A percentile compares a stretch with the other conserved stretches of the same genome.
phyloP scores from a whole-genome alignment of 305 asterid species.

The Solanum hybrid region DNA sequence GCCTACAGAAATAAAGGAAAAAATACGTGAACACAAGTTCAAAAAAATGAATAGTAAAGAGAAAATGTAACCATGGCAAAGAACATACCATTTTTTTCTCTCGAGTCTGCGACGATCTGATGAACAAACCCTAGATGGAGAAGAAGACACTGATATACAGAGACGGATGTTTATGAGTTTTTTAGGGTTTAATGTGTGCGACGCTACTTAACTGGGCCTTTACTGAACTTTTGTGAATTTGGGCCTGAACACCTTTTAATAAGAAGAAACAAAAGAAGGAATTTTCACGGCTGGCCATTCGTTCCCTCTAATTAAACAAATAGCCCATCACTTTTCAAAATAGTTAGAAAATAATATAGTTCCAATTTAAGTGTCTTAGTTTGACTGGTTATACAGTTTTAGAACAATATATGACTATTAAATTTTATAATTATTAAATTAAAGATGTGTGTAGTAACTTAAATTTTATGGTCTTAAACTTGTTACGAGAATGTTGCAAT shows the following conservation, averaged over 20 bases:
- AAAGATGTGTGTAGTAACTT: too few species aligned
- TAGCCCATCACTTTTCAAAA: not conserved
- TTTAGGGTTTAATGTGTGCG: not conserved
- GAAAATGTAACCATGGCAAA: not conserved
- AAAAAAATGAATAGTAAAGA: not conserved
- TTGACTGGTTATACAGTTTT: too few species aligned
- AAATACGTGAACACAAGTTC: not conserved
- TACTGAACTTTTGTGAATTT: not conserved
- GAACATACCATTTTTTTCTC: not conserved
- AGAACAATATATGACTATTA: too few species aligned
- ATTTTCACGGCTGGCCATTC: too few species aligned
- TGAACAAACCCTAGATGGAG: not conserved
- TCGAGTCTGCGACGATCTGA: not conserved
- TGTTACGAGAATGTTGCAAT: not conserved
- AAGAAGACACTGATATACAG: not conserved
- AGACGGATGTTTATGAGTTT: not conserved
- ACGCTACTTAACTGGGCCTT: not conserved
- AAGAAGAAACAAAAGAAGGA: too few species aligned
- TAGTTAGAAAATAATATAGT: not conserved
- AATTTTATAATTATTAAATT: too few species aligned
- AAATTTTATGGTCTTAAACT: not conserved
- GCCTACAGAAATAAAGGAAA: slow-evolving; percentile 23
- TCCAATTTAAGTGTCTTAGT: too few species aligned
- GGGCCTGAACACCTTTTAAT: too few species aligned
- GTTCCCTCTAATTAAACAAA: not conserved